Evolutionary conservation across 805 yeast genomes (phyloP).

Genomic region (Isabelozyma rhagii): DNA sequence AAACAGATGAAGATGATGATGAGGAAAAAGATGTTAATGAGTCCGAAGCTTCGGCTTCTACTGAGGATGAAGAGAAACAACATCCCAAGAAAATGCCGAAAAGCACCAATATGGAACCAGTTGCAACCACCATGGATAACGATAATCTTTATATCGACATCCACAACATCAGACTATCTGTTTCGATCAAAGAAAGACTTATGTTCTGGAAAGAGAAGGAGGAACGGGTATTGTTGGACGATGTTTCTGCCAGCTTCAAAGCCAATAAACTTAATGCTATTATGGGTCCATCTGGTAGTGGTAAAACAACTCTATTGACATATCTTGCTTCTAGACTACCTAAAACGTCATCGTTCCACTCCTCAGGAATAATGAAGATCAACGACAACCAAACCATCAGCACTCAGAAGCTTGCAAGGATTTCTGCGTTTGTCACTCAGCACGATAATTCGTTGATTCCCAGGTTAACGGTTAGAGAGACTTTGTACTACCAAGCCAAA

Average conservation of each 20-base stretch:
- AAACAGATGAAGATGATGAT: conserved; percentile 15
- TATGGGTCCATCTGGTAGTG: conserved; percentile 48
- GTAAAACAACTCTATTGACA: conserved; percentile 40
- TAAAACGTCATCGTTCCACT: conserved; percentile 14
- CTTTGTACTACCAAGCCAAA: conserved; percentile 67
- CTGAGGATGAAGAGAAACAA: neutral
- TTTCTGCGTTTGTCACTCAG: conserved; percentile 77
- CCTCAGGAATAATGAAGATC: conserved; percentile 23
- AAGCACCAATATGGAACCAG: neutral
- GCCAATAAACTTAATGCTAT: conserved; percentile 37
- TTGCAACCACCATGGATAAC: conserved; percentile 7
- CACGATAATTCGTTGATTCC: conserved; percentile 73
- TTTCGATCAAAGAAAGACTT: conserved; percentile 41
- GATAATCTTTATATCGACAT: conserved; percentile 14
- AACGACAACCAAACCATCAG: conserved; percentile 24
- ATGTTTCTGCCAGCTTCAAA: conserved; percentile 26
- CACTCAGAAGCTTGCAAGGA: conserved; percentile 19
- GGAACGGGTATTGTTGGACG: conserved; percentile 23
- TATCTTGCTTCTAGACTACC: conserved; percentile 42
- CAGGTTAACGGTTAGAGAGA: conserved; percentile 73
- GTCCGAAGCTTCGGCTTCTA: neutral
- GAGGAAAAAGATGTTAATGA: conserved; percentile 10
- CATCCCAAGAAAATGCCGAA: neutral
- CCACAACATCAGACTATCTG: conserved; percentile 39
- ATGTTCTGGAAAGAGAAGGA: conserved; percentile 40